phyloP scores from a whole-genome alignment of 1,284 basidiomycete genomes.

The Cystobasidium sp. region DNA sequence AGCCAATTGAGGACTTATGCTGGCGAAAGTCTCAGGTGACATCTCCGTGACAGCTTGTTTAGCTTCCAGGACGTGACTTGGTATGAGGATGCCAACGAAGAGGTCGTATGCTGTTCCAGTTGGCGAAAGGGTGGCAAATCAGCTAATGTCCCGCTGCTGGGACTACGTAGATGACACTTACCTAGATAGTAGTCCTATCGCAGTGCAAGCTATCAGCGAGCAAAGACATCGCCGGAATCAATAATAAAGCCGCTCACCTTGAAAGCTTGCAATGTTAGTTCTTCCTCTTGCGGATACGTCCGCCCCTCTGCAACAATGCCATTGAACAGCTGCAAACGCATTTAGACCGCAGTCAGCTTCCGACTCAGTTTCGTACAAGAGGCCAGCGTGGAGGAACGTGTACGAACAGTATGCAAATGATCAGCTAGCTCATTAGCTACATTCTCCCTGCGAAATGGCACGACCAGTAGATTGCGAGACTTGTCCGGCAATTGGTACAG shows the following conservation, averaged over 20 bases:
- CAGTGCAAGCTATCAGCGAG: constrained; percentile 54
- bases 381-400: constrained; percentile 50
- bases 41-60: constrained; percentile 39
- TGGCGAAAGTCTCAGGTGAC: constrained; percentile 46
- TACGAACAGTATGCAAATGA: constrained; percentile 45
- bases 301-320: constrained; percentile 73
- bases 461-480: constrained; percentile 66
- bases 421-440: constrained; percentile 62
- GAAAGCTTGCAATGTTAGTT: constrained; percentile 59
- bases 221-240: neutral
- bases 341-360: neutral
- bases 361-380: neutral
- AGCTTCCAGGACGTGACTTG: constrained; percentile 11
- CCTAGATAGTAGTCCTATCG: constrained; percentile 77
- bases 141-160: neutral
- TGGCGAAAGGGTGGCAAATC: neutral
- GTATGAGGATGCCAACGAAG: constrained; percentile 68
- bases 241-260: constrained; percentile 26
- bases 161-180: constrained; percentile 52
- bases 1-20: constrained; percentile 54
- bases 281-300: constrained; percentile 81
- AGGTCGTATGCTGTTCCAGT: constrained; percentile 61
- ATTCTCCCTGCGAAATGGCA: constrained; percentile 67
- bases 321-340: constrained; percentile 68
- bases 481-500: constrained; percentile 65